Conservation (phyloP, 805 yeast species). For the Starmerella stigmatis region DNA sequence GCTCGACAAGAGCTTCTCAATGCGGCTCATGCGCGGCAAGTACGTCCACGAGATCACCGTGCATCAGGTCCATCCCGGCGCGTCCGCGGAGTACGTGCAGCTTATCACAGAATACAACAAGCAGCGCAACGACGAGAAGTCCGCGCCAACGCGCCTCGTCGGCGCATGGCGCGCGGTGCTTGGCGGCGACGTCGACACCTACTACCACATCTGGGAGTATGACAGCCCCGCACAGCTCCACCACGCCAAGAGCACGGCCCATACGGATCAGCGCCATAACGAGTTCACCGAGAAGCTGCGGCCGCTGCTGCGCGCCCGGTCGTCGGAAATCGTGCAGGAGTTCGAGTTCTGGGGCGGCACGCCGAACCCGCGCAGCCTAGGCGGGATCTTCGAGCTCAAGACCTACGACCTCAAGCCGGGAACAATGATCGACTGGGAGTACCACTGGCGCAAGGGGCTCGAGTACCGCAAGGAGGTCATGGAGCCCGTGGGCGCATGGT, state of each 20-base stretch:
- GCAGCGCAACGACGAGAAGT: constrained; percentile 14
- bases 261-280: constrained; percentile 20
- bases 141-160: constrained; percentile 33
- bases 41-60: constrained; percentile 35
- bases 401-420: constrained; percentile 35
- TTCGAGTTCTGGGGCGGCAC: constrained; percentile 40
- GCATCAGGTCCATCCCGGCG: constrained; percentile 33
- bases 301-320: constrained; percentile 30
- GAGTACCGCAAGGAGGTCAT: constrained; percentile 37
- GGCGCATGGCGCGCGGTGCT: constrained; percentile 37
- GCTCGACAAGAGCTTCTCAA: constrained; percentile 30
- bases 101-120: constrained; percentile 21
- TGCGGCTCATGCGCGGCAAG: constrained; percentile 33
- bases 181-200: constrained; percentile 35
- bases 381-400: constrained; percentile 37
- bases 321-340: constrained; percentile 33
- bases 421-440: constrained; percentile 36
- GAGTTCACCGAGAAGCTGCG: constrained; percentile 28
- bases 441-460: constrained; percentile 35
- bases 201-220: constrained; percentile 37
- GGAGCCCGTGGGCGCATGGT: constrained; percentile 42
- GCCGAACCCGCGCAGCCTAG: constrained; percentile 34
- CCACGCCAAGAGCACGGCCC: constrained; percentile 30
- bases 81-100: constrained; percentile 31
- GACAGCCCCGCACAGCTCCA: constrained; percentile 36